Base-by-base conservation (phyloP, 345 rosid species). In the Salix dunnii region DNA sequence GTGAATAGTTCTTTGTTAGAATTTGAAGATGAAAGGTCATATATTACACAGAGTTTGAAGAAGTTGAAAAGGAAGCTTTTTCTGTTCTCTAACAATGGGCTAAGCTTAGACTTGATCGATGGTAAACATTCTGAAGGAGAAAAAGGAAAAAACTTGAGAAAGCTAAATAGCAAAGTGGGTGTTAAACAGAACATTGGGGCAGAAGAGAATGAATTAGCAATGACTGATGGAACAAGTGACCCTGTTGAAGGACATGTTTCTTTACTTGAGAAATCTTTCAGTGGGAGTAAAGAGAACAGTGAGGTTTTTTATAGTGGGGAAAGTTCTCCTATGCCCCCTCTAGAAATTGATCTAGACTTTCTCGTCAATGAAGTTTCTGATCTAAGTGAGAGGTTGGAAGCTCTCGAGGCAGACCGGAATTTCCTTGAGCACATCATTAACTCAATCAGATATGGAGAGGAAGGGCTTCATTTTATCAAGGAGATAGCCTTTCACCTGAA, bases 401-500 rank as follows among this genome's bases (percentile, higher is more conserved):
- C 68, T 74, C 88, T 89, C 7, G 86, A 87, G 79, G 83, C 87
- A 27, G 87, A 86, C 78, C 76, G 77, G 74, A 78, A 76, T 77
- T 84, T 87, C 66, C 73, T 89, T 53, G 89, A 89, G 76, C 89
- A 84, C 72, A 77, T 85, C 55, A 76, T 89, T 68, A 87, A 76
- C 69, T 87, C 88, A 17, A 82, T 89, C 6, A 80, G 67, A 46
- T 65, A 75, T 7, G 92, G 89, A 40, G 73, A 79, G 18, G 89
- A 89, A 28, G 88, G 90, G 10, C 71, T 86, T 27, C 74, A 69
- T 28, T 86, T 87, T 49, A 82, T 89, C 16, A 75, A 72, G 78
- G 89, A 89, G 68, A 82, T 89, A 83, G 90, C 91, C 79, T 62
- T 81, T 68, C 85, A 85, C 53, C 74, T 87, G 71, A 84, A 81